Evolutionary conservation across 2,329 filamentous ascomycete genomes (phyloP), one percentile per base, ranked within the genome.

Genomic region (Penicillium hordei): DNA sequence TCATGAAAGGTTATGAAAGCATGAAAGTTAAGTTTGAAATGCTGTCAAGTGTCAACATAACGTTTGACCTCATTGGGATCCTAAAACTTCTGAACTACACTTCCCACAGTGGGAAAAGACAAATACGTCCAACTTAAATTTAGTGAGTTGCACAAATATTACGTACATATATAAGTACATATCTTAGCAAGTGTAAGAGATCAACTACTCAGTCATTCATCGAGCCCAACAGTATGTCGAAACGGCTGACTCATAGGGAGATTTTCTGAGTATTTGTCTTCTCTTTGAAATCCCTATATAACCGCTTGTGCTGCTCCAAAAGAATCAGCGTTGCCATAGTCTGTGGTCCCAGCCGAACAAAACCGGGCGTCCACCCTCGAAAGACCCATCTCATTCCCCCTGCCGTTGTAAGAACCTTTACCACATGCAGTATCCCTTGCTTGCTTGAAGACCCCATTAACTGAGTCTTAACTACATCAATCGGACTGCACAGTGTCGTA

Each of bases 251-350:
- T 34, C 10, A 23, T 29, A 23, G 13, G 17, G 4, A 12, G 27
- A 40, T 12, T 27, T 23, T 51, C 17, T 19, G n/a, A 17, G 12
- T 15, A n/a, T 21, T n/a, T 27, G 15, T 29, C 15, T 19, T 44
- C 12, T 42, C 33, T 33, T 39, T 46, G 2, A 29, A 42, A 6
- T 17, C 17, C 34, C 42, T 39, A 13, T 46, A 95, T 27, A 87
- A 73, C 75, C 88, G 90, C 78, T 93, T 91, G 75, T 96, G 91
- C 73, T 91, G 87, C 74, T 96, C 91, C 70, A 96, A 74, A 74
- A 94, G 93, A 69, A 96, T 72, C 74, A 96, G 93, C 36, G 91
- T 96, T 67, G 89, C 88, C 60, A 96, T 89, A 8, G 91, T 96
- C 78, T 96, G 91, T 36, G 83, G 82, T 1, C 82, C 83, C 6